phyloP scores from a whole-genome alignment of 306 rosid species.

The Abrus pulchellus region DNA sequence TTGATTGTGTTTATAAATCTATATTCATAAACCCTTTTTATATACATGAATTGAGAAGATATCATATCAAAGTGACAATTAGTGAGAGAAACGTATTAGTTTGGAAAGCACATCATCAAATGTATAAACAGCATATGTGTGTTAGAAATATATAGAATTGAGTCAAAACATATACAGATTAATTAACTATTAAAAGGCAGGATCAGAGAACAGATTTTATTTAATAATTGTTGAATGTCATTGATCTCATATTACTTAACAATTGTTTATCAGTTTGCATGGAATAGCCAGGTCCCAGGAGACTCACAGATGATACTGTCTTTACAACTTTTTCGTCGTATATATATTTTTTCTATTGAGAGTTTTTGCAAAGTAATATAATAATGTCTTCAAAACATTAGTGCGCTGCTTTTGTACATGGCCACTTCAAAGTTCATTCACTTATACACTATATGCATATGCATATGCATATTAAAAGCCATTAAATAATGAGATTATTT shows the following conservation, averaged over 20 bases:
- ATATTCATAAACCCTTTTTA: too few species aligned
- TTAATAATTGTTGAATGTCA: constrained; percentile 28
- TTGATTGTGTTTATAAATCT: not conserved
- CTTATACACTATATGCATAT: constrained; percentile 3
- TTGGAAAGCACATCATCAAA: not conserved
- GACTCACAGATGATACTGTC: constrained; percentile 16
- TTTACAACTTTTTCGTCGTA: constrained; percentile 8
- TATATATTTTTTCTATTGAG: not conserved
- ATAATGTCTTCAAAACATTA: constrained; percentile 22
- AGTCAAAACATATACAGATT: not conserved
- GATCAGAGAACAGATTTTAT: not conserved
- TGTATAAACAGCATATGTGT: not conserved
- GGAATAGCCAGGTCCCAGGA: constrained; percentile 18
- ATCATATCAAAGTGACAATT: not conserved
- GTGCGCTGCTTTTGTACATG: constrained; percentile 38
- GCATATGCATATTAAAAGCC: constrained; percentile 2
- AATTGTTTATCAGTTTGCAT: constrained; percentile 5
- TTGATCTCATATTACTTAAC: not conserved
- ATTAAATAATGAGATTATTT: not conserved
- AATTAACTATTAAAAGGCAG: not conserved
- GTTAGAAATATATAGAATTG: not conserved
- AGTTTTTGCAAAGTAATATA: constrained; percentile 34
- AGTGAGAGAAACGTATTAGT: not conserved
- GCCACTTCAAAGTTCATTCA: constrained; percentile 3
- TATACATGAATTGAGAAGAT: too few species aligned